Base-by-base conservation (phyloP, 805 yeast genomes). In the Yamadazyma philogaea region DNA sequence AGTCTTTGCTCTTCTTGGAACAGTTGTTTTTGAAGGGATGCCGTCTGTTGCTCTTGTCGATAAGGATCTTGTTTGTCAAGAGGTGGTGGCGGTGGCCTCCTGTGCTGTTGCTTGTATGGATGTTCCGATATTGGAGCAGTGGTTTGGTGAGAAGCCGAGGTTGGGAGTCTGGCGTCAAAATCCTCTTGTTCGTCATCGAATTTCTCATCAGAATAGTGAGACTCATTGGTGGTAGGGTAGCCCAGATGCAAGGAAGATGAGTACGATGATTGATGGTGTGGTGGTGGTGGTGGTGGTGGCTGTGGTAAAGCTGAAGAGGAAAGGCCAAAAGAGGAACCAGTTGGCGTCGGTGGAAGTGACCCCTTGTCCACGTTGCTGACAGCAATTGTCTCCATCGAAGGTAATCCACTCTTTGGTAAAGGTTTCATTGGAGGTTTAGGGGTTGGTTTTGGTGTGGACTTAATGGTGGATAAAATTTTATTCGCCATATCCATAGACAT, bases 401-500 rank as follows among this genome's bases (percentile, higher is more conserved):
- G 47, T 40, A 49, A 49, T 6, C 47, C 43, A 8, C 35, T n/a
- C 40, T 39, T 45, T 14, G 46, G 48, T 12, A 37, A 28, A 3
- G 32, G 21, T 7, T 18, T 26, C 6, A 40, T 19, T 17, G 39
- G 36, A 26, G 51, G 36, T 30, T 46, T 48, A 21, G 53, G 45
- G 5, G 46, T 41, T 14, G 59, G 65, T 17, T 55, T 50, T 42
- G 63, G 64, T 2, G 97, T 81, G 32, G 83, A 78, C 59, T 84
- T 84, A 57, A 91, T 89, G 7, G 96, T 87, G 43, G 77, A 78
- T 45, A 93, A 66, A 48, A 93, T 88, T 62, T 84, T 85, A 57
- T 88, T 89, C 3, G 97, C 98, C 77, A 85, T 87, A 57, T 88
- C 96, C 90, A 93, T 88, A 2, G 96, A 78, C 96, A 93, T 91